Conservation (phyloP, 2,329 filamentous ascomycete species). For the Gaeumannomyces tritici region DNA sequence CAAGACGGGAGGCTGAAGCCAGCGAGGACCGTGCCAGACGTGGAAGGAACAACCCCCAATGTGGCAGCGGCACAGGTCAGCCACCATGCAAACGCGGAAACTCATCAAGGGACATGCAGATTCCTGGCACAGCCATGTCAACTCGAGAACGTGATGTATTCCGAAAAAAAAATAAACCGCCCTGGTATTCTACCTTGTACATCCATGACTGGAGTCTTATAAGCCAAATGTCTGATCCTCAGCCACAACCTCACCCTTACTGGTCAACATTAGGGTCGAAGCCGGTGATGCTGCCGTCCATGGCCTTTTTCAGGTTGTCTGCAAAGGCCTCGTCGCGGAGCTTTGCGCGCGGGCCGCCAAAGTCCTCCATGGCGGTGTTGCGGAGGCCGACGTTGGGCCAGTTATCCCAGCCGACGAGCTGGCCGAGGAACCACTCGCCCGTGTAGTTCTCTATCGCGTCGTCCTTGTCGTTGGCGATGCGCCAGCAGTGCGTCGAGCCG, state of each 20-base stretch:
- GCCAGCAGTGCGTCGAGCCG: constrained; percentile 15
- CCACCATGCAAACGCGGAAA: too few relatives aligned
- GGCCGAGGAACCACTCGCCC: neutral
- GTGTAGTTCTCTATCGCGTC: constrained; percentile 1
- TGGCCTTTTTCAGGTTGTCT: constrained; percentile 3
- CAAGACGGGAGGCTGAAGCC: too few relatives aligned
- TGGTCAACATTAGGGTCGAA: neutral
- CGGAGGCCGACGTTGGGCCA: constrained; percentile 20
- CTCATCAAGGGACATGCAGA: too few relatives aligned
- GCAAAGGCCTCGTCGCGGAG: constrained; percentile 17
- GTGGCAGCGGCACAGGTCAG: too few relatives aligned
- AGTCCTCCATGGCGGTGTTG: constrained; percentile 23
- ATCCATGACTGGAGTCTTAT: too few relatives aligned
- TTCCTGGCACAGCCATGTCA: too few relatives aligned
- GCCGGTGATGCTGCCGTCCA: neutral
- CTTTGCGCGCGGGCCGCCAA: constrained; percentile 22
- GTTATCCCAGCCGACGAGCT: constrained; percentile 29
- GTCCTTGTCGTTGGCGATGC: neutral
- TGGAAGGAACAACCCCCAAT: too few relatives aligned
- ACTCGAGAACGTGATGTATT: too few relatives aligned
- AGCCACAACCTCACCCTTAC: neutral
- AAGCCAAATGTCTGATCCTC: too few relatives aligned
- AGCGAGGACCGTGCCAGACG: too few relatives aligned
- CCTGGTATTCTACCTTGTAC: too few relatives aligned
- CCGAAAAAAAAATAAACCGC: too few relatives aligned